Base-by-base conservation (phyloP, 257 asterid species). In the Solanum piurae region DNA sequence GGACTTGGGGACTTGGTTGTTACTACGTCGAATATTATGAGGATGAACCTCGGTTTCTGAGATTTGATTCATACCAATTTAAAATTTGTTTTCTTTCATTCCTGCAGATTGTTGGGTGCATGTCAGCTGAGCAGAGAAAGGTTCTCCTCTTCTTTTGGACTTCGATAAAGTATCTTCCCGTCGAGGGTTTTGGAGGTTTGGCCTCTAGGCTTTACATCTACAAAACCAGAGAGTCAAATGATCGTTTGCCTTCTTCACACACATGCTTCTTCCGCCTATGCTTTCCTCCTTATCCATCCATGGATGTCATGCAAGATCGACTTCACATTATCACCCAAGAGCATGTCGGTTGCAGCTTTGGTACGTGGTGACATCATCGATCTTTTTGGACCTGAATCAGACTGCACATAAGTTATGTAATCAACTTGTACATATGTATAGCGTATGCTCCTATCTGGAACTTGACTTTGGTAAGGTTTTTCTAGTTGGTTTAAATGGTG, bases 101-200 rank as follows among this genome's bases (percentile, higher is more conserved):
- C 64, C 36, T 90, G 49, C 93, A 97, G 99, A 89, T 89, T 82
- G 96, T 97, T 13, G 98, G 85, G 82, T 60, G 84, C 66, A 97
- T 97, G 99, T 88, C 99, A 3, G 86, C 90, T 6, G 97, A 97
- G 91, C 98, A 95, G 94, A 95, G 90, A 88, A 95, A 91, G 91
- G 89, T 93, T 89, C 98, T 97, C 88, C 98, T 97, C 83, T 96
- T 94, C 94, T 97, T 97, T 89, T 97, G 99, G 99, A 97, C 99
- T 58, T 97, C 99, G 5, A 92, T 97, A 87, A 97, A 96, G 86
- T 93, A 93, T 91, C 89, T 97, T 64, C 99, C 99, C 0, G 68
- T 92, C 3, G 99, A 97, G 92, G 99, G 99, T 23, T 97, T 97
- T 88, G 88, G 98, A 38, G 99, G 99, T 12, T 89, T 97, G 94